Conservation (phyloP, 1,284 basidiomycete species). For the Cutaneotrichosporon arboriforme region DNA sequence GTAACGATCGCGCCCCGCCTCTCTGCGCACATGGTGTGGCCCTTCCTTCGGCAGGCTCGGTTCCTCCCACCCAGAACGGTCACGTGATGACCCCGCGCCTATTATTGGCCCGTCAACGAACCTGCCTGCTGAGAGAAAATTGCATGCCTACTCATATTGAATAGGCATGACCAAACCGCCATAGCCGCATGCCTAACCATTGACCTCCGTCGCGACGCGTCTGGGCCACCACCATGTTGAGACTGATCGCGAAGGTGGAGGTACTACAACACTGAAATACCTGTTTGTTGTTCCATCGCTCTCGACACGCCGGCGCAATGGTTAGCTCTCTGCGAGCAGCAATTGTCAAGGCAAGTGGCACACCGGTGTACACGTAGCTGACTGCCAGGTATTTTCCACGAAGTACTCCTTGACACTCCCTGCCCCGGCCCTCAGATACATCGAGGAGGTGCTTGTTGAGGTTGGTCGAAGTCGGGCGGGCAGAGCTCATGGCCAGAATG, state of each 20-base stretch:
- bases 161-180: too few species aligned
- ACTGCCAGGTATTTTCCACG: constrained; percentile 46
- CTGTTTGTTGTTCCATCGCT: background rate
- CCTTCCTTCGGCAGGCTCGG: too few species aligned
- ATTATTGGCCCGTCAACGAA: too few species aligned
- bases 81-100: background rate
- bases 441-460: constrained; percentile 44
- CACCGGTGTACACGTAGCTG: background rate
- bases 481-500: constrained; percentile 50
- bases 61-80: too few species aligned
- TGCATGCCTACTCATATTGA: too few species aligned
- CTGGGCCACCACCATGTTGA: too few species aligned
- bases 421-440: constrained; percentile 41
- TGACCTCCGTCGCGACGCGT: too few species aligned
- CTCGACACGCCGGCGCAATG: constrained; percentile 20
- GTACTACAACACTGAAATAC: background rate
- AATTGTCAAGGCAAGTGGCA: constrained; percentile 44
- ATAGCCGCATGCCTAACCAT: too few species aligned
- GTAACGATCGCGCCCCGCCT: background rate
- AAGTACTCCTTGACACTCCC: constrained; percentile 49
- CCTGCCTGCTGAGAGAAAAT: too few species aligned
- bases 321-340: constrained; percentile 40
- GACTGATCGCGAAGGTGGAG: constrained; percentile 10
- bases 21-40: too few species aligned
- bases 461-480: constrained; percentile 20